Base-by-base conservation (phyloP, 148 eudicot species). In the Cornus suecica region DNA sequence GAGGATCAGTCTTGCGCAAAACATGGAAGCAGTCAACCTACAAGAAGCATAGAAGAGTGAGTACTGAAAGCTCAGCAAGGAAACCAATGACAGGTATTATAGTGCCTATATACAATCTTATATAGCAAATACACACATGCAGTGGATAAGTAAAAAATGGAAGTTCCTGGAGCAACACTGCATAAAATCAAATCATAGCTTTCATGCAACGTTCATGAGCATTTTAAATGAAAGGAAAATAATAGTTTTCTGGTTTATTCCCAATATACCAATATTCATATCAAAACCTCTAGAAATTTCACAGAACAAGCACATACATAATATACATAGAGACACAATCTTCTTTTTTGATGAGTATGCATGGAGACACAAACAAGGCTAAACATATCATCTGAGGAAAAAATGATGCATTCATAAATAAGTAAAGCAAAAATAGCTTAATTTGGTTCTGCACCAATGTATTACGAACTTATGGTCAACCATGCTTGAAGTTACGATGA, bases 1-100 rank as follows among this genome's bases (percentile, higher is more conserved):
- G 94, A 80, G 97, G 97, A 79, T 94, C 98, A 78, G 92, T 86
- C 79, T 92, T 92, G 45, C 98, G 98, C 82, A 94, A 81, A 76
- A 94, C 97, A 75, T 92, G 94, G 80, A 94, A 91, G 84, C 94
- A 94, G 76, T 94, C 97, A 75, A 94, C 98, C 98, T 94, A 92
- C 84, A 82, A 69, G 58, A 23, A 68, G 51, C 41, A 45, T 62
- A 22, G 69, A 48, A 69, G 26, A 31, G 18, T 5, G 26, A 24
- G 56, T 16, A 65, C 65, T n/a, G 26, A 70, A 70, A 63, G 41
- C 34, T 32, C 10, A 18, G 25, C 25, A n/a, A 24, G 52, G 37
- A 26, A 34, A 32, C 24, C 13, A 56, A 20, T 32, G 32, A 22
- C 24, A 48, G 54, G 32, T n/a, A 32, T 24, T 41, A 58, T 14